These are phyloP conservation scores for Thozetella sp. DNA, from an alignment of 495 filamentous ascomycete genomes.

Conservation along the genomic window DNA sequence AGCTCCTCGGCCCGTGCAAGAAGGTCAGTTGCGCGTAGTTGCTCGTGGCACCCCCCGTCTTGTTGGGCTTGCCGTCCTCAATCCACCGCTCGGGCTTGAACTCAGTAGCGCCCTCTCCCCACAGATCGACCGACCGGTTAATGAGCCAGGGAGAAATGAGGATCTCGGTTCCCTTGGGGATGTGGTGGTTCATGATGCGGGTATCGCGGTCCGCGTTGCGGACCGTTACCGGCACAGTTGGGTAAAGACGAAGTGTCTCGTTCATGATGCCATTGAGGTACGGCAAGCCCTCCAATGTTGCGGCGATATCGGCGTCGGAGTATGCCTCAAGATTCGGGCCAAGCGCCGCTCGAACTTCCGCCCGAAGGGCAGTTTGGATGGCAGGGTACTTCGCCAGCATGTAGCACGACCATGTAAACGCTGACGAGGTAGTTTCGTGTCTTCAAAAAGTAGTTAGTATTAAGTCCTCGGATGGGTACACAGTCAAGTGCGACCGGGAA, in stretches of 20 bases:
- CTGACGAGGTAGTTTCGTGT: slow-evolving; percentile 66
- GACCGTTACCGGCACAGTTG: slow-evolving; percentile 55
- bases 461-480: not conserved
- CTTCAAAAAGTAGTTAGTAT: slow-evolving; percentile 38
- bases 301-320: slow-evolving; percentile 41
- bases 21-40: slow-evolving; percentile 62
- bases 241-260: slow-evolving; percentile 42
- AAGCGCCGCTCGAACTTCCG: slow-evolving; percentile 49
- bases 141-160: slow-evolving; percentile 11
- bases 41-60: slow-evolving; percentile 49
- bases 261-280: slow-evolving; percentile 46
- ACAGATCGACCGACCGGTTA: slow-evolving; percentile 14
- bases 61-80: slow-evolving; percentile 24
- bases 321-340: slow-evolving; percentile 55
- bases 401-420: slow-evolving; percentile 54
- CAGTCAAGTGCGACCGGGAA: not conserved
- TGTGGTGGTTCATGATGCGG: slow-evolving; percentile 6
- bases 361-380: slow-evolving; percentile 43
- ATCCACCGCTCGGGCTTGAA: slow-evolving; percentile 26
- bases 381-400: slow-evolving; percentile 42
- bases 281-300: slow-evolving; percentile 49
- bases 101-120: slow-evolving; percentile 12
- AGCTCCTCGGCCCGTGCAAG: slow-evolving; percentile 59
- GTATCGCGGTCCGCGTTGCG: slow-evolving; percentile 51
- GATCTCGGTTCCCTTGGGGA: slow-evolving; percentile 18